These are phyloP conservation scores for Chaetomiaceae sp. DNA, from an alignment of 2,329 filamentous ascomycete genomes.

Conservation along the genomic window DNA sequence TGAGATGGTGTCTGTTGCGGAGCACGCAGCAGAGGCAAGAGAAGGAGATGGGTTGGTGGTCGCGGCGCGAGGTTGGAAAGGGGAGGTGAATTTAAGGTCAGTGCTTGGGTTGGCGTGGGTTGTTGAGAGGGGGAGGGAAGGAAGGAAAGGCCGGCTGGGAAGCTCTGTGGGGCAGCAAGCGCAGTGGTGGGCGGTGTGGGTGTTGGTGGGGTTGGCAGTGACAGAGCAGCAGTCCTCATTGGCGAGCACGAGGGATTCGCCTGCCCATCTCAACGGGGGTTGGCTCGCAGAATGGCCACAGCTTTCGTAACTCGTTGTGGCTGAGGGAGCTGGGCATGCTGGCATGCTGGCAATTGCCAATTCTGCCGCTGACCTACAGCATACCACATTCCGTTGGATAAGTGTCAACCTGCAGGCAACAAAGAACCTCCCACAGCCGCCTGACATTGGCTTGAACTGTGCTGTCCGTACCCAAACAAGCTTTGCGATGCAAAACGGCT, in stretches of 20 bases:
- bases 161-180: slow-evolving; percentile 16
- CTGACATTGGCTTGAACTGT: too few species aligned
- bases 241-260: slow-evolving; percentile 22
- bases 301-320: slow-evolving; percentile 20
- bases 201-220: slow-evolving; percentile 18
- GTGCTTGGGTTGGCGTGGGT: slow-evolving; percentile 27
- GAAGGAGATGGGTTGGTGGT: slow-evolving; percentile 28
- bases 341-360: background rate
- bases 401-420: too few species aligned
- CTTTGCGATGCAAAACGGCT: too few species aligned
- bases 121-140: slow-evolving; percentile 21
- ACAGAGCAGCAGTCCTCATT: slow-evolving; percentile 26
- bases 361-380: too few species aligned
- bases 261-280: slow-evolving; percentile 21
- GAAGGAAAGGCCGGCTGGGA: slow-evolving; percentile 22
- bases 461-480: too few species aligned
- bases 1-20: slow-evolving; percentile 22
- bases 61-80: slow-evolving; percentile 34
- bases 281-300: slow-evolving; percentile 15
- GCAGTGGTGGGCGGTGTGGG: slow-evolving; percentile 20
- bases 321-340: slow-evolving; percentile 12
- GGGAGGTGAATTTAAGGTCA: slow-evolving; percentile 34
- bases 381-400: too few species aligned
- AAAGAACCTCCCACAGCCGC: too few species aligned
- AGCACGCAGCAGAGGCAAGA: slow-evolving; percentile 27